Evolutionary conservation across 2,329 filamentous ascomycete species (phyloP), one percentile per base, ranked within the genome.

Genomic region (Thelonectria rubi): DNA sequence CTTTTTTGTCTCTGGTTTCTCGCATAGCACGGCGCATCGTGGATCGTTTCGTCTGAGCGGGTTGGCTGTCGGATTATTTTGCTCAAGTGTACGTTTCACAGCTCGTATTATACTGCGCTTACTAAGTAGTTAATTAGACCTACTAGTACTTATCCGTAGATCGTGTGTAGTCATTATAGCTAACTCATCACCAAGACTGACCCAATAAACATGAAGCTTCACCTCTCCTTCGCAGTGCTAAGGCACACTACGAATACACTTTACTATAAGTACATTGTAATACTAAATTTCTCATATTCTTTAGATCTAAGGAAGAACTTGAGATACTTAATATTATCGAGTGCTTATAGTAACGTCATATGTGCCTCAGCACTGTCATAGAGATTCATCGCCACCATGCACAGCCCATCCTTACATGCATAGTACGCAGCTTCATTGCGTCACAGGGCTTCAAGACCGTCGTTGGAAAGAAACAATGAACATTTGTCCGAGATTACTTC

Each of bases 1-100:
- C 10, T n/a, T 37, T 39, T 55, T 48, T 43, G 46, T 55, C 20
- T 21, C 18, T 57, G 18, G 14, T 42, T 60, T 24, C 42, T 63
- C 55, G 59, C 63, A 71, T 70, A 72, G 69, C 69, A 72, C 20
- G 69, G 69, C 60, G 69, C 64, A 71, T 10, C 40, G 53, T 55
- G 66, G 54, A 45, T 52, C 30, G 48, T 37, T 37, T 32, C 42
- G 49, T 18, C n/a, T 18, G 24, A 20, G 20, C 34, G 39, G 55
- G 40, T 12, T 43, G 50, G 20, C 46, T 42, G 37, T 53, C 32
- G 21, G 52, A 18, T 14, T 40, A 17, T 32, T 47, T 24, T 49
- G 30, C 39, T 32, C 10, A 20, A 20, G 11, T 30, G n/a, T 26
- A 10, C 15, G 17, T 46, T 30, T 30, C 26, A 8, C 5, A 30